A percentile compares a stretch with the other conserved stretches of the same genome.
phyloP scores from a whole-genome alignment of 805 yeast species.

The Schwanniomyces yamadae region DNA sequence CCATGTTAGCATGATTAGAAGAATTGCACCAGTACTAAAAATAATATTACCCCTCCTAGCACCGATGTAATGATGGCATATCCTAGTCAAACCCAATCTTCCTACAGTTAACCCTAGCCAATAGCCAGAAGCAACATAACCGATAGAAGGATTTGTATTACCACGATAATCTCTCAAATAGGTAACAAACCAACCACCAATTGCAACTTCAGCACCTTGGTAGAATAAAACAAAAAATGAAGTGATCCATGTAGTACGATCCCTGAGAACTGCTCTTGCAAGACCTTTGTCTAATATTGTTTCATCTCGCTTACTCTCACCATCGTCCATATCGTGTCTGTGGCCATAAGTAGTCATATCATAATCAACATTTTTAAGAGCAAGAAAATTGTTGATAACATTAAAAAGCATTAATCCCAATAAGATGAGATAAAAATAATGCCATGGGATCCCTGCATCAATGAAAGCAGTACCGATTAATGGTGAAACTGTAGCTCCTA shows the following conservation, averaged over 20 bases:
- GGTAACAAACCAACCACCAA: constrained; percentile 75
- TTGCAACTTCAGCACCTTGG: constrained; percentile 66
- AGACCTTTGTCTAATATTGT: constrained; percentile 6
- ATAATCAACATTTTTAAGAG: constrained; percentile 16
- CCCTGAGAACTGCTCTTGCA: constrained; percentile 35
- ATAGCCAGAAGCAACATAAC: constrained; percentile 66
- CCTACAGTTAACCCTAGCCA: constrained; percentile 74
- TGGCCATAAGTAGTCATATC: constrained; percentile 21
- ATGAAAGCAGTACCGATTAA: constrained; percentile 22
- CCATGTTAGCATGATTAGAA: constrained; percentile 48
- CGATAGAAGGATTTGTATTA: constrained; percentile 47
- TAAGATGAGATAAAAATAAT: constrained; percentile 19
- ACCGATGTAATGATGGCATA: constrained; percentile 39
- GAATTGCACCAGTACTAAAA: constrained; percentile 31
- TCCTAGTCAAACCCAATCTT: constrained; percentile 48
- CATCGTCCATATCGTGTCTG: constrained; percentile 3
- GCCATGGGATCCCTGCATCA: constrained; percentile 20
- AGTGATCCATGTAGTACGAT: constrained; percentile 45
- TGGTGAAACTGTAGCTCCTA: constrained; percentile 27
- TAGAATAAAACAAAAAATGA: constrained; percentile 58
- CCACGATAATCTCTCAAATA: constrained; percentile 55
- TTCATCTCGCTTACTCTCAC: neutral
- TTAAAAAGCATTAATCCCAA: constrained; percentile 16
- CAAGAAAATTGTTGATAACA: constrained; percentile 10
- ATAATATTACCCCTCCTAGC: constrained; percentile 45